Evolutionary conservation across 352 stramenopile genomes (phyloP).

Genomic region (Thalassiosira ordinaria): DNA sequence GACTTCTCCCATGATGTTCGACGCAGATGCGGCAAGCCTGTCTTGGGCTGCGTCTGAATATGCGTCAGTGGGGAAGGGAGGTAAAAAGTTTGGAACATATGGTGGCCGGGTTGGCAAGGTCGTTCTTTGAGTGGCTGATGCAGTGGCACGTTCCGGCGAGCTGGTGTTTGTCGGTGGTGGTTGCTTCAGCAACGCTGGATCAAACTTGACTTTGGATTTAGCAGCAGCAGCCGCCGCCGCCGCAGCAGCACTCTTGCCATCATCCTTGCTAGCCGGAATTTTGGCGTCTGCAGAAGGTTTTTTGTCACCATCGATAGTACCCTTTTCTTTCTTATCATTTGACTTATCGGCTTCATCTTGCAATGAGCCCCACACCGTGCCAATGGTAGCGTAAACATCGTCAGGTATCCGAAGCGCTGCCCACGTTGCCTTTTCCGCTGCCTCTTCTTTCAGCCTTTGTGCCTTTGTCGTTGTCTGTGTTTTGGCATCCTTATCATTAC

Average conservation of each 20-base stretch:
- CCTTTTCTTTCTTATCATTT: conserved; percentile 28
- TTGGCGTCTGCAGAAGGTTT: conserved; percentile 10
- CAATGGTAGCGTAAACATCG: conserved; percentile 36
- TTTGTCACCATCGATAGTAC: conserved; percentile 18
- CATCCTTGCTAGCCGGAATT: neutral
- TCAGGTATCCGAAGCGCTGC: conserved; percentile 33
- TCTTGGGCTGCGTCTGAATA: conserved; percentile 10
- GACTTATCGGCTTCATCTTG: conserved; percentile 35
- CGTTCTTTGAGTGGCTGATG: too few species aligned
- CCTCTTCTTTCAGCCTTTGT: conserved; percentile 20
- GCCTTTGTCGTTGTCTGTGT: conserved; percentile 6
- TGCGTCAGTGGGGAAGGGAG: conserved; percentile 42
- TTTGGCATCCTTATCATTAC: conserved; percentile 9
- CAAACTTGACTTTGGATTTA: conserved; percentile 32
- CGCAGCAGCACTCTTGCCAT: too few species aligned
- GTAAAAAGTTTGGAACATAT: conserved; percentile 64
- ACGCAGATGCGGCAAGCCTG: conserved; percentile 12
- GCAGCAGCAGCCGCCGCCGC: conserved; percentile 8
- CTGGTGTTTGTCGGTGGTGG: neutral
- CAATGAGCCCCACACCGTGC: conserved; percentile 47
- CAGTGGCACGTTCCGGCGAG: neutral
- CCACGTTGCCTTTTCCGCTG: conserved; percentile 33
- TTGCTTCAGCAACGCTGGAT: conserved; percentile 7
- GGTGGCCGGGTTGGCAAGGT: too few species aligned
- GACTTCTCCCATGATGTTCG: conserved; percentile 44